A percentile compares a stretch with the other conserved stretches of the same genome.
These are phyloP conservation scores for Brasenia schreberi DNA, from an alignment of 164 flowering plant species.

Conservation along the genomic window DNA sequence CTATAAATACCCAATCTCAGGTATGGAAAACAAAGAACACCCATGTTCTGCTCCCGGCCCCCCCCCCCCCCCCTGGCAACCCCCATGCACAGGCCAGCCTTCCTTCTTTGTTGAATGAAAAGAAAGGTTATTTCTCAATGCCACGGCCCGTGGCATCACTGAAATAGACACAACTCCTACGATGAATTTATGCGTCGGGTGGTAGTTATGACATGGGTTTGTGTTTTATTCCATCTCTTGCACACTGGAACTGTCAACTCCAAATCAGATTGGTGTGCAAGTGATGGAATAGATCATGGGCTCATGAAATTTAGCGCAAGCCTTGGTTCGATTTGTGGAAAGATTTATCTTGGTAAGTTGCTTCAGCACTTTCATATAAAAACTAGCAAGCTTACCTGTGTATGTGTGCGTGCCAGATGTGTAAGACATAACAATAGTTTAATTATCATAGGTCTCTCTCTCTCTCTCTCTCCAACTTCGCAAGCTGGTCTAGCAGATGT, in stretches of 20 bases:
- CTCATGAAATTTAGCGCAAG: slow-evolving; percentile 5
- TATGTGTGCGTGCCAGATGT: too few relatives aligned
- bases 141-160: background rate
- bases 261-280: slow-evolving; percentile 8
- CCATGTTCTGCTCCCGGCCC: background rate
- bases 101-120: background rate
- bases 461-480: too few relatives aligned
- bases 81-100: background rate
- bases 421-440: too few relatives aligned
- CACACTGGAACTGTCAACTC: slow-evolving; percentile 11
- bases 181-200: background rate
- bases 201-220: slow-evolving; percentile 7
- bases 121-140: background rate
- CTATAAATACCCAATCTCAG: slow-evolving; percentile 2
- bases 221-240: slow-evolving; percentile 20
- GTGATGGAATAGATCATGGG: slow-evolving; percentile 12
- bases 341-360: too few relatives aligned
- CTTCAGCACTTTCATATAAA: too few relatives aligned
- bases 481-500: too few relatives aligned
- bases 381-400: too few relatives aligned
- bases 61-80: background rate
- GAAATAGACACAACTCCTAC: too few relatives aligned
- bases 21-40: background rate
- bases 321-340: too few relatives aligned
- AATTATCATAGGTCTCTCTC: too few relatives aligned